phyloP scores from a whole-genome alignment of 2,329 filamentous ascomycete species.

The Lachnellula arida region DNA sequence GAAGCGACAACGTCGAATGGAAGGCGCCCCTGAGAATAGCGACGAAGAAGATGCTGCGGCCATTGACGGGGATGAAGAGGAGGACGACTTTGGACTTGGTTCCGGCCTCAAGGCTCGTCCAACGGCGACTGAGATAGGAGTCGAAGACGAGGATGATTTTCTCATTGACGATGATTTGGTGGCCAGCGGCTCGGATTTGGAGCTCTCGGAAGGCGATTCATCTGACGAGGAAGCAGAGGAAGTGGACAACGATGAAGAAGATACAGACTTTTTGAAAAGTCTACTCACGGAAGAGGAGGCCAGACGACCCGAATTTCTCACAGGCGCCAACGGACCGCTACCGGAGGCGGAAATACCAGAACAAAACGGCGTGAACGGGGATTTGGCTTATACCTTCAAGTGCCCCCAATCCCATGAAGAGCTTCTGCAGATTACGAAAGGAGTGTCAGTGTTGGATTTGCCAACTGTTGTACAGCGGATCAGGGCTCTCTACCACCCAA shows the following conservation, averaged over 20 bases:
- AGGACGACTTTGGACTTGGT: constrained; percentile 58
- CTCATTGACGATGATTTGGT: constrained; percentile 84
- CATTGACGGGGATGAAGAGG: constrained; percentile 38
- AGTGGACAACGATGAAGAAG: constrained; percentile 40
- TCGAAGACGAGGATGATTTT: constrained; percentile 95
- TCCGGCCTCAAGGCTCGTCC: constrained; percentile 50
- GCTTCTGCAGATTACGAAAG: constrained; percentile 60
- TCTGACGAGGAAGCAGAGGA: constrained; percentile 41
- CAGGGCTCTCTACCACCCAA: constrained; percentile 85
- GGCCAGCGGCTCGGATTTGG: constrained; percentile 71
- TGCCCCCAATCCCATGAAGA: constrained; percentile 78
- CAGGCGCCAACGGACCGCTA: constrained; percentile 41
- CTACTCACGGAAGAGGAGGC: constrained; percentile 57
- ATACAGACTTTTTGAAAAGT: constrained; percentile 70
- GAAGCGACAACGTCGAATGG: constrained; percentile 80
- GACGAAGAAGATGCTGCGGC: constrained; percentile 53
- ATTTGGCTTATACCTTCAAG: constrained; percentile 76
- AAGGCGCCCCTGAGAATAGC: constrained; percentile 67
- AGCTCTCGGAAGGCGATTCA: constrained; percentile 48
- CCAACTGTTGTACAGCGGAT: constrained; percentile 84
- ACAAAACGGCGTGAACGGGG: constrained; percentile 38
- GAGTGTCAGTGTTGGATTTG: constrained; percentile 59
- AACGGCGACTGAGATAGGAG: constrained; percentile 53
- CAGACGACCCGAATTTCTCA: constrained; percentile 47
- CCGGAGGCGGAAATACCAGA: constrained; percentile 37